Conservation (phyloP, 75 land plant genomes). For the Gnetum montanum region DNA sequence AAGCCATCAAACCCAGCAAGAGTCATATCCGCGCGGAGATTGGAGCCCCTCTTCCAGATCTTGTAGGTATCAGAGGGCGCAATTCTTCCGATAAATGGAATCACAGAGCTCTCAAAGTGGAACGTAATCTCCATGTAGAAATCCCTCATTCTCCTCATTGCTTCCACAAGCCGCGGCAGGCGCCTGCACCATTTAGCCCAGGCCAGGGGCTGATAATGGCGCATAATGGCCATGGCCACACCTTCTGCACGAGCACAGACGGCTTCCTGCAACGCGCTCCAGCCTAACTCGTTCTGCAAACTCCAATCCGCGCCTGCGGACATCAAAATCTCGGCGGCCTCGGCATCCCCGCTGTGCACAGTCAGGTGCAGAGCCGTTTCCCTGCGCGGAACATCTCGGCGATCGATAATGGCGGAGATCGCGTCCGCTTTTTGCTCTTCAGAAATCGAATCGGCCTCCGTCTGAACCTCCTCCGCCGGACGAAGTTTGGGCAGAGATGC, state of each 20-base stretch:
- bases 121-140: slow-evolving; percentile 78
- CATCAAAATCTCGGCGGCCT: slow-evolving; percentile 46
- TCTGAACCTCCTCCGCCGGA: slow-evolving; percentile 30
- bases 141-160: slow-evolving; percentile 74
- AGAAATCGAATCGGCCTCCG: slow-evolving; percentile 39
- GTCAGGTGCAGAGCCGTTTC: slow-evolving; percentile 68
- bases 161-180: slow-evolving; percentile 48
- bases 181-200: slow-evolving; percentile 89
- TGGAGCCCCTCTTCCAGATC: slow-evolving; percentile 76
- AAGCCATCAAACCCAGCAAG: slow-evolving; percentile 83
- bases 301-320: slow-evolving; percentile 63
- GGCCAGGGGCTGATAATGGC: slow-evolving; percentile 66
- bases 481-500: slow-evolving; percentile 36
- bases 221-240: slow-evolving; percentile 54
- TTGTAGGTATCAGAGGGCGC: slow-evolving; percentile 80
- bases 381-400: slow-evolving; percentile 59
- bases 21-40: slow-evolving; percentile 76
- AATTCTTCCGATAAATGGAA: slow-evolving; percentile 60
- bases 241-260: slow-evolving; percentile 49
- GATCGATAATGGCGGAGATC: slow-evolving; percentile 51
- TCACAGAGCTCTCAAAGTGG: slow-evolving; percentile 71
- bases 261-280: slow-evolving; percentile 75
- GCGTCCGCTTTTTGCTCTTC: slow-evolving; percentile 54
- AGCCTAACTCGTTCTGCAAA: slow-evolving; percentile 66
- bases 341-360: slow-evolving; percentile 39